A percentile compares a stretch with the other conserved stretches of the same genome.
Evolutionary conservation across 2,329 filamentous ascomycete genomes (phyloP).

Genomic region (Phaeoacremonium minimum): DNA sequence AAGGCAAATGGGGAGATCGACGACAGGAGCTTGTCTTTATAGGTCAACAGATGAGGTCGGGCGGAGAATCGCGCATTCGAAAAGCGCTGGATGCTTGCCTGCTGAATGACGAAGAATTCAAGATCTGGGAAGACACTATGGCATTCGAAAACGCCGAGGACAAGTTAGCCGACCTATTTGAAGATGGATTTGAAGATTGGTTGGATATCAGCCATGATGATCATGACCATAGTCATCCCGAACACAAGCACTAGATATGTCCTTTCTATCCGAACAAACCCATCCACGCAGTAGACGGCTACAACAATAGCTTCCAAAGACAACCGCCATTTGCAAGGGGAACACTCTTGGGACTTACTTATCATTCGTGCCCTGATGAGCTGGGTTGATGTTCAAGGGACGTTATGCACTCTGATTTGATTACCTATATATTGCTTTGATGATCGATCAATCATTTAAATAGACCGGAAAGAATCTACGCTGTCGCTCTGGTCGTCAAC

Average conservation of each 20-base stretch:
- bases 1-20: conserved; percentile 63
- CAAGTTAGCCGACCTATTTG: not conserved
- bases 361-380: too few relatives aligned
- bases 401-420: too few relatives aligned
- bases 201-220: conserved; percentile 32
- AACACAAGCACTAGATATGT: conserved; percentile 31
- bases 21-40: conserved; percentile 73
- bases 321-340: too few relatives aligned
- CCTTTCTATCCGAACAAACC: too few relatives aligned
- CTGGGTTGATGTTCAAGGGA: too few relatives aligned
- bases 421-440: too few relatives aligned
- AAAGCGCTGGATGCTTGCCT: conserved; percentile 55
- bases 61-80: conserved; percentile 43
- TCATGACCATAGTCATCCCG: conserved; percentile 41
- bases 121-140: conserved; percentile 24
- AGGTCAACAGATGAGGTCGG: conserved; percentile 50
- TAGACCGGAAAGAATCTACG: too few relatives aligned
- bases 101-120: conserved; percentile 55
- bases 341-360: too few relatives aligned
- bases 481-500: too few relatives aligned
- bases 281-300: too few relatives aligned
- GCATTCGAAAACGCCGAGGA: not conserved
- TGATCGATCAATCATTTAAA: too few relatives aligned
- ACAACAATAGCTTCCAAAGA: too few relatives aligned
- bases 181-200: not conserved